Conservation (phyloP, 2,329 filamentous ascomycete species). For the Aspergillus pseudonomiae region DNA sequence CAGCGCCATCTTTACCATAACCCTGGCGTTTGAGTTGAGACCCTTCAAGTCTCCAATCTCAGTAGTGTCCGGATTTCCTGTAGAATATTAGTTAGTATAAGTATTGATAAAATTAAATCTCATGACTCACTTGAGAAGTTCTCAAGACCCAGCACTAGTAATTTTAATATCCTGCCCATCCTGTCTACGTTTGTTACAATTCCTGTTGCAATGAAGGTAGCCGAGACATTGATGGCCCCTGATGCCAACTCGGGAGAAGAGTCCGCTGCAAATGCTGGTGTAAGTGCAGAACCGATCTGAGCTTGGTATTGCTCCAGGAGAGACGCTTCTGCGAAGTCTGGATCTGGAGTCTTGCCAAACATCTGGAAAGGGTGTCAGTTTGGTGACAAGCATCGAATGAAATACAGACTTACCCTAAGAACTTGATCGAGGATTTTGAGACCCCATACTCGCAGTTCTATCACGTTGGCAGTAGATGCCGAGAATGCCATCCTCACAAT, state of each 20-base stretch:
- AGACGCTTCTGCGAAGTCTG: constrained; percentile 96
- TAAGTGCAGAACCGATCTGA: constrained; percentile 94
- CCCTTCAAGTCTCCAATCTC: constrained; percentile 91
- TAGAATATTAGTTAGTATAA: constrained; percentile 17
- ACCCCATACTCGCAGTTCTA: constrained; percentile 87
- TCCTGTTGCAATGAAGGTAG: constrained; percentile 95
- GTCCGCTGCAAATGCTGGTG: constrained; percentile 92
- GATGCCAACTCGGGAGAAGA: constrained; percentile 95
- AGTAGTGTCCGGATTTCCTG: constrained; percentile 72
- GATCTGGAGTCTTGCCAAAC: constrained; percentile 93
- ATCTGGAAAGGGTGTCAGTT: constrained; percentile 54
- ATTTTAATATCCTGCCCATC: constrained; percentile 98
- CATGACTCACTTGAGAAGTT: constrained; percentile 74
- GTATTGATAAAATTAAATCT: neutral
- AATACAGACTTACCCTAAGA: constrained; percentile 60
- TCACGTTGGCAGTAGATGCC: constrained; percentile 88
- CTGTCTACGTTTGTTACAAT: constrained; percentile 96
- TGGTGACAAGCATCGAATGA: neutral
- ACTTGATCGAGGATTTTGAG: constrained; percentile 92
- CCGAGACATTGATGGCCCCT: constrained; percentile 95
- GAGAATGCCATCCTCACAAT: constrained; percentile 97
- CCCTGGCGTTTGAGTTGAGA: constrained; percentile 90
- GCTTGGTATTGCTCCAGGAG: constrained; percentile 97
- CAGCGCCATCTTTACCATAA: constrained; percentile 98
- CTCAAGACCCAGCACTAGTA: constrained; percentile 85